Conservation (phyloP, 2,329 filamentous ascomycete species). For the Ciborinia camelliae region DNA sequence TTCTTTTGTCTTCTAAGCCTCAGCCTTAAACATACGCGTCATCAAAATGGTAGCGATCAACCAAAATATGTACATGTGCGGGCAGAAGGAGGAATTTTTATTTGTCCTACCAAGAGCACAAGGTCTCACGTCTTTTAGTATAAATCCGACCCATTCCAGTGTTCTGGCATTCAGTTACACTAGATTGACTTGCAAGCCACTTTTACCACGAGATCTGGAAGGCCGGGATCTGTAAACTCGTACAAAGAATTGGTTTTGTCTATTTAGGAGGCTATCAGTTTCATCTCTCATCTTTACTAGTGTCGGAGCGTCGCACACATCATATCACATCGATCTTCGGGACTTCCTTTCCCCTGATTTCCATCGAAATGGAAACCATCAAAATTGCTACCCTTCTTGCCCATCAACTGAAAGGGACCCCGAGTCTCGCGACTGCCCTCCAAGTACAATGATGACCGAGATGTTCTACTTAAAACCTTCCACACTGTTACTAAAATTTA, state of each 20-base stretch:
- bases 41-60: background rate
- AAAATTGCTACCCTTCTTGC: background rate
- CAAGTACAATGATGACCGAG: background rate
- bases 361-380: slow-evolving; percentile 8
- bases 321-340: background rate
- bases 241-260: background rate
- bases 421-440: background rate
- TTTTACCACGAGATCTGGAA: background rate
- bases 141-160: slow-evolving; percentile 1
- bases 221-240: background rate
- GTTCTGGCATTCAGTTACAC: slow-evolving; percentile 6
- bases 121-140: background rate
- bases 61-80: background rate
- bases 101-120: background rate
- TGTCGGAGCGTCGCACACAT: background rate
- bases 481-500: too few species aligned
- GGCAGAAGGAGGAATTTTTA: background rate
- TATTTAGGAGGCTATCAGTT: background rate
- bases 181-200: slow-evolving; percentile 3
- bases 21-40: slow-evolving; percentile 11
- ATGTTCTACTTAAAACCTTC: background rate
- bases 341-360: background rate
- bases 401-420: background rate
- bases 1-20: background rate
- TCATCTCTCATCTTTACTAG: background rate